Evolutionary conservation across 2,329 filamentous ascomycete genomes (phyloP), one percentile per base, ranked within the genome.

Genomic region (Xylariales sp.): DNA sequence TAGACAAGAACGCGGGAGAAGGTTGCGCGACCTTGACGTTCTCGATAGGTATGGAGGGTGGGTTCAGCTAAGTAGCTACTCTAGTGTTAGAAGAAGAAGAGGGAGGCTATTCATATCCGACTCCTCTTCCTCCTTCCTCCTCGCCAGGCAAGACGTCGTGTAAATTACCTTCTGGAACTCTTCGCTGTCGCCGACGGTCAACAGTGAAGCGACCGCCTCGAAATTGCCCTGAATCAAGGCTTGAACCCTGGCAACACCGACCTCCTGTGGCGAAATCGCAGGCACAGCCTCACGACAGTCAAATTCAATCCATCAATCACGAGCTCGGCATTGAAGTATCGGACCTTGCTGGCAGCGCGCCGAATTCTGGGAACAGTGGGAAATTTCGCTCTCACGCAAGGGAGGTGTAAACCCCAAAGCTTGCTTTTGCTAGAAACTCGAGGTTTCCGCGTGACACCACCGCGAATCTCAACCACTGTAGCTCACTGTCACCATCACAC

Each of bases 261-360:
- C 40, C 33, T 36, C 31, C 20, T 38, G 40, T 43, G 40, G 40
- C 40, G 35, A 43, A 38, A 43, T 22, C 15, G 19, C 24, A 14
- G 40, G 43, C 43, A 45, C 43, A 38, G 43, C 43, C 43, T 45
- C 43, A 41, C 25, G 43, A 45, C 32, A 37, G 24, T 40, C 43
- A 45, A 44, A 33, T 27, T 40, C 42, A 16, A 40, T 34, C 42
- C 38, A 31, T 27, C 38, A 45, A 36, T 45, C 38, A 41, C 38
- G 38, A 45, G 43, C 43, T 45, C 19, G 42, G 21, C 32, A 31
- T 36, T 38, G 28, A 24, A 31, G 10, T 24, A 35, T 22, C 16
- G 11, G 33, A 12, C 16, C 20, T 31, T 43, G 18, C 19, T 34
- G 29, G 28, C 7, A 8, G 7, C 15, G 15, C 10, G 8, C 29